Base-by-base conservation (phyloP, 768 basidiomycete genomes). In the Brasilioporus rufonigricans region DNA sequence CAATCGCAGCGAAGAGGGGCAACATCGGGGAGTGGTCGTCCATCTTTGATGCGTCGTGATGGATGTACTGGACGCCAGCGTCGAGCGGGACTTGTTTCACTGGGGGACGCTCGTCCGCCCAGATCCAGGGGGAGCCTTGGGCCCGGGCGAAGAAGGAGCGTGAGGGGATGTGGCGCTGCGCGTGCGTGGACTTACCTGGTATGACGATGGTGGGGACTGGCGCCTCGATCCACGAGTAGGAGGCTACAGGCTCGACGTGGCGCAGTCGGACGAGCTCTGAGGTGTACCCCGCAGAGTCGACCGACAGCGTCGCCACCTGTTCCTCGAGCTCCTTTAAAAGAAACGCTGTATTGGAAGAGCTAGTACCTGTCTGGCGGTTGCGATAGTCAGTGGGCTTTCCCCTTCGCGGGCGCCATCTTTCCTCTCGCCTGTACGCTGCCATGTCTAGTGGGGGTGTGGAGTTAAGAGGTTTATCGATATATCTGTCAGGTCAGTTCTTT, bases 81-180 rank as follows among this genome's bases (percentile, higher is more conserved):
- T 90, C 89, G 13, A 73, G 74, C 4, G 76, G 74, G 14, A 89
- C 82, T 8, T 66, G 75, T 60, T 76, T 82, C 1, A 87, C 86
- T 7, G 76, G 82, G n/a, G n/a, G n/a, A 21, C 75, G 63, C 1
- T 71, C 63, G 24, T 80, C 74, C 4, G 65, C 72, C 87, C 86
- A 88, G 50, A 78, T 67, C 19, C 78, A 76, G 0, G 87, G 85
- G 0, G 81, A 82, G 0, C 85, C 85, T 88, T n/a, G n/a, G n/a
- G n/a, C n/a, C n/a, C 55, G 56, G 5, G 69, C 49, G 33, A 19
- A 18, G 18, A 27, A 12, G 26, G 5, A 6, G 10, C 23, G 31
- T 32, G 29, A 31, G 23, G 33, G n/a, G 10, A 2, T 31, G 16
- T 38, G 44, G 43, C 2, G 39, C 38, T 18, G 9, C 1, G 27